Conservation (phyloP, 1,139 yeast genomes). For the Sugiyamaella japonica region DNA sequence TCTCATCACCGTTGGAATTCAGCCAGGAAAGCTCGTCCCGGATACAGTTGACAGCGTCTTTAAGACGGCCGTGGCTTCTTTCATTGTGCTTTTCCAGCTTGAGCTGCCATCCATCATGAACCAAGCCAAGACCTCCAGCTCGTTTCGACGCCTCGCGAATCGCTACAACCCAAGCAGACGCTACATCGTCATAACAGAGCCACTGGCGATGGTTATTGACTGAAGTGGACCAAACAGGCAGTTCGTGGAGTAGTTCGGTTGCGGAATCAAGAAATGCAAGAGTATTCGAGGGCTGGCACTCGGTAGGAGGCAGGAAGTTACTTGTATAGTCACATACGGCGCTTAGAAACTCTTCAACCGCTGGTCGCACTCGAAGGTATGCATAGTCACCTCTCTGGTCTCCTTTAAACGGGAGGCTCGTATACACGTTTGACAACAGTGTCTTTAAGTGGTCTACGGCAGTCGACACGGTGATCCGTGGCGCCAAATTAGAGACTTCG, state of each 20-base stretch:
- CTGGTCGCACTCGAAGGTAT: constrained; percentile 76
- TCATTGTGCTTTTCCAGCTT: constrained; percentile 63
- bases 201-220: constrained; percentile 72
- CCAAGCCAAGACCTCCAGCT: constrained; percentile 43
- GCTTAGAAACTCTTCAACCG: constrained; percentile 70
- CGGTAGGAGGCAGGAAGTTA: constrained; percentile 78
- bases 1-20: constrained; percentile 14
- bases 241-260: constrained; percentile 59
- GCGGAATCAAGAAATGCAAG: constrained; percentile 68
- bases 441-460: constrained; percentile 52
- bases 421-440: constrained; percentile 50
- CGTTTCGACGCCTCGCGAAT: constrained; percentile 51
- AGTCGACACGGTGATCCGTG: constrained; percentile 56
- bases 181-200: constrained; percentile 77
- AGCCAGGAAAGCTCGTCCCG: constrained; percentile 33
- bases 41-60: constrained; percentile 30
- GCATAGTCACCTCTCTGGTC: constrained; percentile 78
- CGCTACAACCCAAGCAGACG: constrained; percentile 71
- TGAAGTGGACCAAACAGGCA: constrained; percentile 71
- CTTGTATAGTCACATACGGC: constrained; percentile 79
- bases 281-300: constrained; percentile 55
- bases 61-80: constrained; percentile 46
- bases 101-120: constrained; percentile 54
- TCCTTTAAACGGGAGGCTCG: constrained; percentile 71
- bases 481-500: constrained; percentile 56